Base-by-base conservation (phyloP, 805 yeast species). In the Saturnispora halmiae region DNA sequence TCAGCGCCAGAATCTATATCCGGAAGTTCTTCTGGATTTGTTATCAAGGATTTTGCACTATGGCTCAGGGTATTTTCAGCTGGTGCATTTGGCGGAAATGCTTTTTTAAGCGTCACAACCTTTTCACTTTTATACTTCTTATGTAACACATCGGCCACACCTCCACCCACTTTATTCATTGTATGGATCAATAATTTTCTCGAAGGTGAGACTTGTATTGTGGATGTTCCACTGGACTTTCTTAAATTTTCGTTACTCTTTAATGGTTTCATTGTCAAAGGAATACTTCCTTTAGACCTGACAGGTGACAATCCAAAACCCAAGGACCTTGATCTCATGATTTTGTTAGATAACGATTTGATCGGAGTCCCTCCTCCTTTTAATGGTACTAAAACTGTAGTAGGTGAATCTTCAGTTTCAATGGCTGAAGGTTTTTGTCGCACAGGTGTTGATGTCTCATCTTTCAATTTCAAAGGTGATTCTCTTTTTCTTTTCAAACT, bases 211-310 rank as follows among this genome's bases (percentile, higher is more conserved):
- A 11, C 26, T 8, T 19, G 33, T 16, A 13, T 31, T 7, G 29
- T 27, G 4, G 21, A 19, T 10, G 38, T n/a, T 4, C 16, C 34
- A 21, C 14, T 21, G 26, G 48, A 19, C 42, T 45, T 31, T 42
- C 36, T 8, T 21, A 21, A 25, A n/a, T 25, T 21, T 4, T 27
- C 32, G 36, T 42, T 36, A 4, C 54, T 46, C 30, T 45, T 51
- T 22, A 55, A 44, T 40, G 49, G 45, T 44, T 53, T 55, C 41
- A 50, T 56, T 1, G 60, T 56, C 21, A 56, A 39, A 21, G 60
- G 59, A 9, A 53, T 32, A 16, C 49, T 49, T 6, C 38, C 34
- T 33, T 32, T 38, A 4, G 29, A 9, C 8, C 7, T 9, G 13
- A 16, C 14, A n/a, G 31, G 34, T 24, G 35, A 20, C 15, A 25